phyloP scores from a whole-genome alignment of 192 early-diverging fungal genomes.

The Backusella parvicylindrica region DNA sequence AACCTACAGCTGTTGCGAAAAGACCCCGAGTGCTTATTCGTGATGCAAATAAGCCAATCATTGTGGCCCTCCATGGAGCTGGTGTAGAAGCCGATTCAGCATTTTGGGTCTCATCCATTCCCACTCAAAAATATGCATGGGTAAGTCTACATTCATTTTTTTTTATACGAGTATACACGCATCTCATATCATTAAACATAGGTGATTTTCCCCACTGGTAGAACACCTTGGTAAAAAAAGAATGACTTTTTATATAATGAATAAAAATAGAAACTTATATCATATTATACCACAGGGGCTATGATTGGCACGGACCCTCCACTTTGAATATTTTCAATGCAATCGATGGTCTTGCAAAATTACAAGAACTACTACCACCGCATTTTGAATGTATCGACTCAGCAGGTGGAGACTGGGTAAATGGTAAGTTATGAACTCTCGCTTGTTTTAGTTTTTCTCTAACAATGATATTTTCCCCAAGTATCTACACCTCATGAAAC shows the following conservation, averaged over 20 bases:
- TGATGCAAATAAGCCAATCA: constrained; percentile 38
- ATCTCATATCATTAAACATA: neutral
- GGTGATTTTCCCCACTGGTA: constrained; percentile 64
- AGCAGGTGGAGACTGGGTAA: constrained; percentile 5
- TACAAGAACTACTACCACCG: neutral
- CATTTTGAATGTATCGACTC: neutral
- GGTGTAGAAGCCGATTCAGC: constrained; percentile 56
- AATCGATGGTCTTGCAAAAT: constrained; percentile 40
- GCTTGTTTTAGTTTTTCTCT: neutral
- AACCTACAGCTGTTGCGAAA: constrained; percentile 35
- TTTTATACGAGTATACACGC: neutral
- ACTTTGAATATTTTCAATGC: constrained; percentile 55
- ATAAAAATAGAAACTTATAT: neutral
- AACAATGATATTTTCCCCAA: neutral
- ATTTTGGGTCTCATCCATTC: constrained; percentile 62
- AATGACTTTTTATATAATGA: neutral
- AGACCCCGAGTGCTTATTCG: constrained; percentile 38
- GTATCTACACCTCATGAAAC: neutral
- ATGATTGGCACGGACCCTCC: constrained; percentile 78
- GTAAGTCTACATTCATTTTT: constrained; percentile 26
- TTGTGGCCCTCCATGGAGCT: constrained; percentile 72
- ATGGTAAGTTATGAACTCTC: neutral
- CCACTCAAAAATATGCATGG: constrained; percentile 60
- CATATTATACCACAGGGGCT: constrained; percentile 47
- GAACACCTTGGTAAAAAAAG: constrained; percentile 58